Percentiles rank a stretch among this genome's conserved stretches.
phyloP scores from a whole-genome alignment of 306 rosid genomes.

The Medicago ruthenica region DNA sequence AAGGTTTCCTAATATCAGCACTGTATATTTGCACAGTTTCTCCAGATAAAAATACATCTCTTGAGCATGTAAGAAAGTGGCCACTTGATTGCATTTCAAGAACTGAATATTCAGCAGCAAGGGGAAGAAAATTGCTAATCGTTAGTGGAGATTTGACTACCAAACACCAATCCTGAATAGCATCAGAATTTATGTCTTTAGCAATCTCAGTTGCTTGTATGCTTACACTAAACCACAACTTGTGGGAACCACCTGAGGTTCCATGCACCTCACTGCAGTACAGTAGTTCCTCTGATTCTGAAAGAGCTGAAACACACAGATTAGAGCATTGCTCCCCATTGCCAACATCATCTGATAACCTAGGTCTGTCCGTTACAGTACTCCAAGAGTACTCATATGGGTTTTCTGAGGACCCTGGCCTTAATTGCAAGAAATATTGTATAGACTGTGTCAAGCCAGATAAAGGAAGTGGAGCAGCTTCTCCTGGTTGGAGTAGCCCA shows the following conservation, averaged over 20 bases:
- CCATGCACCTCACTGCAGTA: constrained; percentile 74
- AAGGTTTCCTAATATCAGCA: constrained; percentile 90
- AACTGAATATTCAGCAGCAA: constrained; percentile 88
- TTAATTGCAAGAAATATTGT: constrained; percentile 66
- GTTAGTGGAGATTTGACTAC: constrained; percentile 83
- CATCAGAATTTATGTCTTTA: constrained; percentile 86
- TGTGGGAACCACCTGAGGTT: constrained; percentile 67
- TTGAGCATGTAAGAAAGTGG: constrained; percentile 70
- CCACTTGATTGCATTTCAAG: constrained; percentile 84
- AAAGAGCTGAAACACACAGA: constrained; percentile 73
- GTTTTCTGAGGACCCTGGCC: constrained; percentile 61
- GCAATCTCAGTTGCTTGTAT: constrained; percentile 88
- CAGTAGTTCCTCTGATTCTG: constrained; percentile 81
- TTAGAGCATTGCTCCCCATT: constrained; percentile 49
- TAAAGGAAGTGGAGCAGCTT: constrained; percentile 74
- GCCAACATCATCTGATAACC: constrained; percentile 53
- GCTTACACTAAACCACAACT: constrained; percentile 86
- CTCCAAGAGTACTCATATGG: constrained; percentile 84
- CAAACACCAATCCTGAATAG: constrained; percentile 96
- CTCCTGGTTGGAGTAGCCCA: constrained; percentile 88
- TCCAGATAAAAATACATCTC: constrained; percentile 83
- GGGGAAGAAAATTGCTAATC: constrained; percentile 90
- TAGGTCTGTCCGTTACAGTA: constrained; percentile 63
- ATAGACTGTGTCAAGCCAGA: constrained; percentile 72
- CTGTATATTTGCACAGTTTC: constrained; percentile 70